Evolutionary conservation across 352 stramenopile species (phyloP).

Genomic region (Phytophthora aleatoria): DNA sequence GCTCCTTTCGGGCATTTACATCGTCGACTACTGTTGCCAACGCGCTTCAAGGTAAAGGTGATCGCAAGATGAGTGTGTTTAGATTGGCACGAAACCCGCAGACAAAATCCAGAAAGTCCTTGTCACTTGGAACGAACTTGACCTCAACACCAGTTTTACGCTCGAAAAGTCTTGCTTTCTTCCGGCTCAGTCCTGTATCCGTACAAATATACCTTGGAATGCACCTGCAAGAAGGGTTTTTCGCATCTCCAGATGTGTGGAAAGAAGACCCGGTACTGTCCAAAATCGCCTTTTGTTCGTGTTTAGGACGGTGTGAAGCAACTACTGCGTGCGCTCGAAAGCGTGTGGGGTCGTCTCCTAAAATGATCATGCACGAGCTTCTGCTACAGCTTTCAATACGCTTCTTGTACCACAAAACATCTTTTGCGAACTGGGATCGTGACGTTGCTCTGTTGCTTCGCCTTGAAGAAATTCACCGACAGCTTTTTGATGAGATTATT

Average conservation of each 20-base stretch:
- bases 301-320: background rate
- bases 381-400: slow-evolving; percentile 47
- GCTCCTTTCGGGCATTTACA: slow-evolving; percentile 16
- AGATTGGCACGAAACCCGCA: slow-evolving; percentile 12
- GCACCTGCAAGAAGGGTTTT: slow-evolving; percentile 28
- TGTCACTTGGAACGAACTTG: slow-evolving; percentile 13
- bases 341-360: slow-evolving; percentile 22
- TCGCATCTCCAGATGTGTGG: slow-evolving; percentile 24
- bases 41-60: slow-evolving; percentile 20
- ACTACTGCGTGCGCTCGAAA: slow-evolving; percentile 10
- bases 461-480: slow-evolving; percentile 51
- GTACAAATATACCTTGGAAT: slow-evolving; percentile 37
- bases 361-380: slow-evolving; percentile 45
- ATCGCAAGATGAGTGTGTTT: slow-evolving; percentile 20
- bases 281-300: slow-evolving; percentile 21
- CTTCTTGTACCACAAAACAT: slow-evolving; percentile 40
- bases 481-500: slow-evolving; percentile 45
- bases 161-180: slow-evolving; percentile 33
- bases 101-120: slow-evolving; percentile 30
- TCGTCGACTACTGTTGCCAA: slow-evolving; percentile 7
- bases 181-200: slow-evolving; percentile 37
- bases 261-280: slow-evolving; percentile 11
- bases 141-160: background rate
- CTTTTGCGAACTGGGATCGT: slow-evolving; percentile 46
- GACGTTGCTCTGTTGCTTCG: slow-evolving; percentile 55